Evolutionary conservation across 148 eudicot genomes (phyloP), one percentile per base, ranked within the genome.

Genomic region (Rhododendron ferrugineum): DNA sequence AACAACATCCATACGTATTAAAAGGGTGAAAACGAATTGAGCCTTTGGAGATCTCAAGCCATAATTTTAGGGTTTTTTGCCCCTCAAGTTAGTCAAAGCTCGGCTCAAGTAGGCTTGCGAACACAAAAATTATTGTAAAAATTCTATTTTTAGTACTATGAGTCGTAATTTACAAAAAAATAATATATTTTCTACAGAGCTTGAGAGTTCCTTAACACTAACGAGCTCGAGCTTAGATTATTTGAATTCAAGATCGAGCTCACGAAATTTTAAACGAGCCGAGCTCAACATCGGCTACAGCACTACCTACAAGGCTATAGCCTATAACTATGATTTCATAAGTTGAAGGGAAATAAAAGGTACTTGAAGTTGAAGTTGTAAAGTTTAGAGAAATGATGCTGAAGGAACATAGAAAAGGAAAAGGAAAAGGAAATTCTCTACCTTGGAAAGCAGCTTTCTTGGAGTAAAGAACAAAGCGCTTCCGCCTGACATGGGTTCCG

Each of bases 381-480:
- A 82, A 60, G 40, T 3, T 23, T 36, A n/a, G n/a, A 14, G 3
- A 46, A 7, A 36, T 54, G 60, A 82, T 72, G 80, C 15, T 52
- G 22, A 60, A 36, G 75, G 75, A 70, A 79, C 36, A 46, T 30
- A 80, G 34, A 75, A 54, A 30, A 44, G 30, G 73, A 73, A 54
- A 30, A 44, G 30, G 73, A 73, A 7, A 22, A 6, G 46, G 44
- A 64, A 16, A 23, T 18, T 50, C 18, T 62, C 22, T 82, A 89
- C 91, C 90, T 77, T 85, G 86, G 50, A 88, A 88, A 88, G 87
- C 86, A 23, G 86, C 85, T 32, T 86, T 86, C 85, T 89, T 91
- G 44, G 86, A 88, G 66, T 83, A 85, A 83, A 80, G 85, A 64
- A 82, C 11, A 78, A 88, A 83, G 78, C 87, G 87, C 79, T 37